These are phyloP conservation scores for Phytophthora cajani DNA, from an alignment of 352 stramenopile species.

Conservation along the genomic window DNA sequence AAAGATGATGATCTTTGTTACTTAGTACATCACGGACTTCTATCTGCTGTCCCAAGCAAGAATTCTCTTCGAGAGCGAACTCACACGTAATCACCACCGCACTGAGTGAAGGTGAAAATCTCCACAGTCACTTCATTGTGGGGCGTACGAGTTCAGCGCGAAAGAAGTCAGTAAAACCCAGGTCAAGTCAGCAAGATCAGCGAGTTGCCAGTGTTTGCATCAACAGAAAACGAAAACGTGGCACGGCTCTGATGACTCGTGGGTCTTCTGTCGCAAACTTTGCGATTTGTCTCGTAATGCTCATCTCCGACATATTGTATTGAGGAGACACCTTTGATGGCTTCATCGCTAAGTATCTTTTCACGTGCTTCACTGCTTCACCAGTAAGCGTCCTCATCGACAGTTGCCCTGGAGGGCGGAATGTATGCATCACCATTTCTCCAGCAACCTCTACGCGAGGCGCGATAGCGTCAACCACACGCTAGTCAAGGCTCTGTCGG, in stretches of 20 bases:
- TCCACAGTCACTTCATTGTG: neutral
- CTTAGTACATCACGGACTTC: no score
- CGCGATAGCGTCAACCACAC: neutral
- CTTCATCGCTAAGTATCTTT: neutral
- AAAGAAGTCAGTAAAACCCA: neutral
- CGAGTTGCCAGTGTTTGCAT: neutral
- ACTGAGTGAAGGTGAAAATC: neutral
- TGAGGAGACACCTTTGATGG: neutral
- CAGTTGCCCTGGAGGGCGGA: neutral
- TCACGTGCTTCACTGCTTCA: neutral
- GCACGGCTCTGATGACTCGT: neutral
- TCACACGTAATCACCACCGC: neutral
- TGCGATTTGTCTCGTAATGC: no score
- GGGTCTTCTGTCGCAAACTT: neutral
- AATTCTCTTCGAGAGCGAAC: neutral
- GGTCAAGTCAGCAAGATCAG: no score
- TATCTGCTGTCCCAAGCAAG: no score
- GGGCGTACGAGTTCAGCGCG: neutral
- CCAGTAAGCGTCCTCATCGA: neutral
- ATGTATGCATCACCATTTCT: slow-evolving; percentile 6
- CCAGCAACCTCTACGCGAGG: neutral
- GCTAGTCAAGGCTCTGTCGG: neutral
- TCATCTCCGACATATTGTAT: neutral
- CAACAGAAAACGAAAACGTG: neutral
- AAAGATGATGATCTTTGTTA: neutral